Conservation (phyloP, 371 early-diverging fungal species). For the Mortierella sp. region DNA sequence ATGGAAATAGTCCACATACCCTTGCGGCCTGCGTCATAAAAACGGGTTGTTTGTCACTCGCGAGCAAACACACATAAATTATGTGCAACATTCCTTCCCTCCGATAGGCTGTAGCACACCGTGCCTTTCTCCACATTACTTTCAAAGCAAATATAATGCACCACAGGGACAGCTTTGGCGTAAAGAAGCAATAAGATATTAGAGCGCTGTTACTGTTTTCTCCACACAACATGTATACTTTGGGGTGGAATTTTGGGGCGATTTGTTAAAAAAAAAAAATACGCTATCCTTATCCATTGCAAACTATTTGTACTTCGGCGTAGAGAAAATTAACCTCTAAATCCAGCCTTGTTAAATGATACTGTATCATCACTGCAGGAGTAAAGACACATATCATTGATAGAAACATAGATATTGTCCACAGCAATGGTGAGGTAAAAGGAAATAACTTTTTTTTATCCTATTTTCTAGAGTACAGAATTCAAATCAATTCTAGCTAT, state of each 20-base stretch:
- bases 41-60: slow-evolving; percentile 6
- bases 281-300: too few species aligned
- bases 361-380: too few species aligned
- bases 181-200: too few species aligned
- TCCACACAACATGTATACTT: background rate
- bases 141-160: background rate
- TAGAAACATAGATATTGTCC: background rate
- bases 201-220: background rate
- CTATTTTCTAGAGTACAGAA: background rate
- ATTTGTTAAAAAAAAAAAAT: background rate
- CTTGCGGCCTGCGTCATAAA: too few species aligned
- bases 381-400: background rate
- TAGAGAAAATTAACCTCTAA: too few species aligned
- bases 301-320: too few species aligned
- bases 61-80: background rate
- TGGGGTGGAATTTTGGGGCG: background rate
- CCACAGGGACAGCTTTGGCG: too few species aligned
- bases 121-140: background rate
- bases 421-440: too few species aligned
- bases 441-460: too few species aligned
- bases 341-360: background rate
- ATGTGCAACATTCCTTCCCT: background rate
- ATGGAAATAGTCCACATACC: background rate
- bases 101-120: background rate
- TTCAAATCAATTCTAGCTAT: background rate